Evolutionary conservation across 129 eudicot genomes (phyloP).

Genomic region (Pittosporum tobira): DNA sequence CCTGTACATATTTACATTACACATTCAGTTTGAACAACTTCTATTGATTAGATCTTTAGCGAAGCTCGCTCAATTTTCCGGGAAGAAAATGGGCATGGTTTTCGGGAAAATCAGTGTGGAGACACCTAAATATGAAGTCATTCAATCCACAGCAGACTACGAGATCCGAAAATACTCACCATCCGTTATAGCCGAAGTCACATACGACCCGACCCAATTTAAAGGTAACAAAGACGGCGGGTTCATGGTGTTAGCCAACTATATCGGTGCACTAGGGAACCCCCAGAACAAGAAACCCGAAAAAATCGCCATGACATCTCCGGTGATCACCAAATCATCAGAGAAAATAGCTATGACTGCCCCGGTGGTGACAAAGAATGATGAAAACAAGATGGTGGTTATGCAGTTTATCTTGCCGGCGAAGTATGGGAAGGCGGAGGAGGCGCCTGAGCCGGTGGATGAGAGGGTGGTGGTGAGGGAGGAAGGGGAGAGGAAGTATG

Average conservation of each 20-base stretch:
- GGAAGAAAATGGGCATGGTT: conserved; percentile 46
- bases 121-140: conserved; percentile 54
- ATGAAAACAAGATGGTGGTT: conserved; percentile 25
- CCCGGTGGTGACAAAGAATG: conserved; percentile 52
- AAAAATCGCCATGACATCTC: conserved; percentile 75
- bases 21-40: no score
- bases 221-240: conserved; percentile 75
- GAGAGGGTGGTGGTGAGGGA: conserved; percentile 91
- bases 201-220: conserved; percentile 58
- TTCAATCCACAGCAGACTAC: conserved; percentile 42
- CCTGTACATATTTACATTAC: background rate
- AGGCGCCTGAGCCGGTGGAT: conserved; percentile 81
- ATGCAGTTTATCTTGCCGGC: conserved; percentile 69
- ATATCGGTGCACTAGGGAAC: conserved; percentile 70
- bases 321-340: conserved; percentile 53
- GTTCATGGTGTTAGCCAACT: conserved; percentile 61
- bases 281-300: conserved; percentile 64
- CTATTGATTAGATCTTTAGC: no score
- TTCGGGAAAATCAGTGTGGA: conserved; percentile 67
- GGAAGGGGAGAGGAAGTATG: conserved; percentile 70
- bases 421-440: conserved; percentile 61
- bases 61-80: background rate
- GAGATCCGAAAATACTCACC: conserved; percentile 77
- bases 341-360: conserved; percentile 76
- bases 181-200: conserved; percentile 58